Base-by-base conservation (phyloP, 2,329 filamentous ascomycete genomes). In the Microcyclosporella mali region DNA sequence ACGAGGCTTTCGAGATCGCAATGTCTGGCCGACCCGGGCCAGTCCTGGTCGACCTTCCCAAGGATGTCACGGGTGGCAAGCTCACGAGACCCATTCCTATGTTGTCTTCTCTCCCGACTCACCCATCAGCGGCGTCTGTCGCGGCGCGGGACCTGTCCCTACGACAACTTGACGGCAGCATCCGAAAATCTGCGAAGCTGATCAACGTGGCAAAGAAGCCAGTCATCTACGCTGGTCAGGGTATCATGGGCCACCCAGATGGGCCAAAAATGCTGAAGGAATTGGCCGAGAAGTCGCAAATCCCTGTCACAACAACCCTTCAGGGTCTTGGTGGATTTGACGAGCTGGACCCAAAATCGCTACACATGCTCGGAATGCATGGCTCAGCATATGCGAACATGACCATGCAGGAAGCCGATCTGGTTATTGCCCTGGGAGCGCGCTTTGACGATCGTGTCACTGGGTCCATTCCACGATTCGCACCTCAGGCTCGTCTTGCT, bases 311-410 rank as follows among this genome's bases (percentile, higher is more conserved):
- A 12, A 97, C 92, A 18, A 95, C 92, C 41, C 81, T 98, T 6
- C 89, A 95, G 60, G 92, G 89, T 56, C 79, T 98, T 7, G 92
- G 92, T 58, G 87, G 81, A 16, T 97, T 84, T 55, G 89, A 97
- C 59, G 92, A 97, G 71, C 78, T 92, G 10, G 88, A 97, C 60
- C 81, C 88, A 54, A 95, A 95, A 77, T 85, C 89, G 33, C 77
- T 97, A 39, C 89, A 97, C 71, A 98, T 98, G 92, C 81, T 97
- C 21, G 92, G 92, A 52, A 97, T 97, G 92, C 90, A 97, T 73
- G 92, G 92, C 47, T 85, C 89, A 7, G 89, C 88, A 6, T 98
- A 94, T 61, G 92, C 92, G 64, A 98, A 98, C 73, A 88, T 95
- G 84, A 81, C 92, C 12, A 95, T 98, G 73, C 90, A 98, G 69